Percentiles rank a stretch among this genome's conserved stretches.
These are phyloP conservation scores for Mortierella sp. DNA, from an alignment of 371 early-diverging fungal species.

Conservation along the genomic window DNA sequence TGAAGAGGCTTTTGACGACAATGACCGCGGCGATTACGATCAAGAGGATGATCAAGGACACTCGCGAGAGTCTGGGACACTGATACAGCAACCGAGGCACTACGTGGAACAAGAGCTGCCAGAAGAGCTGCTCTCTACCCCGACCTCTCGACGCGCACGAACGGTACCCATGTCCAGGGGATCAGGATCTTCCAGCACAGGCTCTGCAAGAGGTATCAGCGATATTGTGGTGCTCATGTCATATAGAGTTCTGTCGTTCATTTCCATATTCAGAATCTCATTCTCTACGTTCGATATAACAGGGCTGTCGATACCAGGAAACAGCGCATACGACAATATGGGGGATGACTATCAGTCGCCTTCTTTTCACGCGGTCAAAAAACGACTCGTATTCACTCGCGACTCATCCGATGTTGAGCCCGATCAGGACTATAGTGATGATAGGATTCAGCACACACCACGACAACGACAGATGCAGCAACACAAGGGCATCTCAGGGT, in stretches of 20 bases:
- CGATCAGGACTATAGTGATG: background rate
- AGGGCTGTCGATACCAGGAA: conserved; percentile 18
- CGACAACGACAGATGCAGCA: background rate
- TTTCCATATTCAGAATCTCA: too few species aligned
- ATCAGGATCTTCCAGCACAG: conserved; percentile 1
- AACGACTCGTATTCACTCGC: conserved; percentile 35
- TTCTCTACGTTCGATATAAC: background rate
- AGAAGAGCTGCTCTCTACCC: conserved; percentile 34
- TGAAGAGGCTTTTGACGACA: background rate
- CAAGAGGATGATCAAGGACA: background rate
- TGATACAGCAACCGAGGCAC: background rate
- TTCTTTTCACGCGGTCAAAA: conserved; percentile 33
- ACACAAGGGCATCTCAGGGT: background rate
- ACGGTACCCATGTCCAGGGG: conserved; percentile 22
- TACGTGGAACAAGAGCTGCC: conserved; percentile 42
- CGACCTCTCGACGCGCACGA: conserved; percentile 34
- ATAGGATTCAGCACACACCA: background rate
- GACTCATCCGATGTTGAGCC: conserved; percentile 17
- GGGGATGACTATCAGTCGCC: conserved; percentile 43
- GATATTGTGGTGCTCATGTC: too few species aligned
- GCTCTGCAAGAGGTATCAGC: conserved; percentile 11
- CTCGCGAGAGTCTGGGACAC: background rate
- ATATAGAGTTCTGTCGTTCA: too few species aligned
- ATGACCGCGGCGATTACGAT: conserved; percentile 6
- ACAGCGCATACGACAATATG: background rate